Evolutionary conservation across 441 rosid genomes (phyloP).

Genomic region (Pelargonium australe): DNA sequence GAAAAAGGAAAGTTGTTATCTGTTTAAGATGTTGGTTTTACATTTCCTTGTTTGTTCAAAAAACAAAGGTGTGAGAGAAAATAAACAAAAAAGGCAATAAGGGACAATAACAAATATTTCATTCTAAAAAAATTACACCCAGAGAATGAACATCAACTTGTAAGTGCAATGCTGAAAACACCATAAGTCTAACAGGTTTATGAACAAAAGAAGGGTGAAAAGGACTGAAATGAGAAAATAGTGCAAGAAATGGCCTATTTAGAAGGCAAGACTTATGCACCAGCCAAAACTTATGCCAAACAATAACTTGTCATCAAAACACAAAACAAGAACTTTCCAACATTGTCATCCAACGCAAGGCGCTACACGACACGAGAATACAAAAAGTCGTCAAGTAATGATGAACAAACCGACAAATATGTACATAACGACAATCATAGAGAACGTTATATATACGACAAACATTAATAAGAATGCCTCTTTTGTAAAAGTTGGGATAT

Average conservation of each 20-base stretch:
- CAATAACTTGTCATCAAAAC: not conserved
- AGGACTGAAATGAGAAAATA: not conserved
- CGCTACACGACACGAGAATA: not conserved
- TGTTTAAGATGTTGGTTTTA: not conserved
- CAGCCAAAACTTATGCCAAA: not conserved
- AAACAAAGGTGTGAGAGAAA: too few relatives aligned
- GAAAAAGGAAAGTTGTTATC: not conserved
- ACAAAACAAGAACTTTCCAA: not conserved
- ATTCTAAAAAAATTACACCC: not conserved
- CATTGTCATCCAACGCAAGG: not conserved
- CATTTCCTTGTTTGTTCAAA: not conserved
- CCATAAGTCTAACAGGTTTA: too few relatives aligned
- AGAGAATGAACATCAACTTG: not conserved
- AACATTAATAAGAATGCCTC: not conserved
- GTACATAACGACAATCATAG: not conserved
- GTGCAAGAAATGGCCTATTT: not conserved
- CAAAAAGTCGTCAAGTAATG: not conserved
- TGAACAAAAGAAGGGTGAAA: not conserved
- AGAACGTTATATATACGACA: not conserved
- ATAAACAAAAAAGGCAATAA: not conserved
- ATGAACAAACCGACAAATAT: conserved; percentile 18
- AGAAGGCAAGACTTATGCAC: not conserved
- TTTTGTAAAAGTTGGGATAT: too few relatives aligned
- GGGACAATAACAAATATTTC: not conserved
- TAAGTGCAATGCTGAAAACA: not conserved